Base-by-base conservation (phyloP, 352 stramenopile genomes). In the Phytopythium cucurbitacearum region DNA sequence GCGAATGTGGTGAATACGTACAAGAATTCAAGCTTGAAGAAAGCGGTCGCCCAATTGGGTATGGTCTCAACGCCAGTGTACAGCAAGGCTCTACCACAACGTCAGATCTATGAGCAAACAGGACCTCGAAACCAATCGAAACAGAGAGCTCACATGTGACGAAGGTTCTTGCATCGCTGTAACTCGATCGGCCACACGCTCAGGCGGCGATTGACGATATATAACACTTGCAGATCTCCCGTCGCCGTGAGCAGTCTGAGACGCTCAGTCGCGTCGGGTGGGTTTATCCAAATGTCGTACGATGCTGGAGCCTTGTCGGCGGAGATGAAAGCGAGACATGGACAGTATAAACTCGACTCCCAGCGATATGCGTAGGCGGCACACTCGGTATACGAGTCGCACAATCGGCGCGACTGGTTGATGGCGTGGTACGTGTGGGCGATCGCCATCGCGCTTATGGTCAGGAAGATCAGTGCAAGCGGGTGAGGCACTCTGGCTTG, bases 281-380 rank as follows among this genome's bases (percentile, higher is more conserved):
- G 21, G 5, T 56, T 33, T 5, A 38, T 11, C 32, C 48, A 51
- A 10, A 53, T 35, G 28, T 50, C 38, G 40, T 51, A 57, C 10
- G 34, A 48, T 5, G 13, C 46, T 7, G 48, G 59, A 4, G 38
- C 33, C n/a, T 51, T 9, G 4, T 60, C 44, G n/a, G 41, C 35
- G 48, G 64, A 56, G 41, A 75, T 62, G 38, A 53, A 66, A 5
- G 56, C 51, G 1, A 75, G 12, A 32, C 66, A 71, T 5, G 62
- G 62, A 28, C 65, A 73, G 6, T 41, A n/a, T 10, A 43, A 34
- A 5, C 40, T 5, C 2, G 16, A 40, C 10, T 13, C 12, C 62
- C 57, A 65, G 15, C 51, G 52, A 33, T 69, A 44, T 0, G 52
- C 42, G 39, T 54, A 45, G 11, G 55, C 33, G 1, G 48, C 21